Evolutionary conservation across 768 basidiomycete species (phyloP).

Genomic region (Pisolithus microcarpus): DNA sequence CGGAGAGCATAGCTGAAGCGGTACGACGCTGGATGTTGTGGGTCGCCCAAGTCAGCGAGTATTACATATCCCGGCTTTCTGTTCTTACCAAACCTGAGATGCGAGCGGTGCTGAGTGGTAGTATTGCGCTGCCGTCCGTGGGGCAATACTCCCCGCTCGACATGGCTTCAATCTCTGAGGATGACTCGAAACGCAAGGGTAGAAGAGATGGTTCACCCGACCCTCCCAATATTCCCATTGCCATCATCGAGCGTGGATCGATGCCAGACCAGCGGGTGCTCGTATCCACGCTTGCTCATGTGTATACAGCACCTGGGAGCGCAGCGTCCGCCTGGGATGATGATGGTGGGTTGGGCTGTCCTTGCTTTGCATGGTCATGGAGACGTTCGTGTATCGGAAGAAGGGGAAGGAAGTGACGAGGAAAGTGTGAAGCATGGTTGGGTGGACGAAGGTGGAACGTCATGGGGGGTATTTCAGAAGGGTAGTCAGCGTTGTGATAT

Average conservation of each 20-base stretch:
- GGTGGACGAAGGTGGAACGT: constrained; percentile 51
- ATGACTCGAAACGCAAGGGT: constrained; percentile 10
- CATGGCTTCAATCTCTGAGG: background rate
- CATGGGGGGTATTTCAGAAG: constrained; percentile 51
- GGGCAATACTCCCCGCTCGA: background rate
- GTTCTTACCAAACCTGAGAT: constrained; percentile 62
- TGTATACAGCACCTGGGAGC: constrained; percentile 66
- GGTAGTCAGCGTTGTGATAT: constrained; percentile 23
- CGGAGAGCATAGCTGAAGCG: constrained; percentile 38
- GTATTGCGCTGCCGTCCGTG: constrained; percentile 11
- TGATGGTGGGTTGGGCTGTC: constrained; percentile 89
- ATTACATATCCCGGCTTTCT: constrained; percentile 76
- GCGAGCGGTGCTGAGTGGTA: constrained; percentile 48
- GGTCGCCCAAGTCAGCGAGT: constrained; percentile 95
- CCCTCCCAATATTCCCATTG: constrained; percentile 74
- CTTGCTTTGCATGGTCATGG: constrained; percentile 69
- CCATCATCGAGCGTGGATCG: constrained; percentile 91
- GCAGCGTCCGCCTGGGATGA: constrained; percentile 94
- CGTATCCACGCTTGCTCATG: constrained; percentile 55
- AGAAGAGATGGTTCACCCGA: constrained; percentile 54
- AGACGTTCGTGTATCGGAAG: constrained; percentile 65
- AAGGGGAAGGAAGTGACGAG: constrained; percentile 36
- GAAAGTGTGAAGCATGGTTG: constrained; percentile 58
- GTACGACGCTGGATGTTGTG: constrained; percentile 74
- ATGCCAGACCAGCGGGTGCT: constrained; percentile 89